Evolutionary conservation across 2,329 filamentous ascomycete species (phyloP), one percentile per base, ranked within the genome.

Genomic region (Beauveria pseudobassiana): DNA sequence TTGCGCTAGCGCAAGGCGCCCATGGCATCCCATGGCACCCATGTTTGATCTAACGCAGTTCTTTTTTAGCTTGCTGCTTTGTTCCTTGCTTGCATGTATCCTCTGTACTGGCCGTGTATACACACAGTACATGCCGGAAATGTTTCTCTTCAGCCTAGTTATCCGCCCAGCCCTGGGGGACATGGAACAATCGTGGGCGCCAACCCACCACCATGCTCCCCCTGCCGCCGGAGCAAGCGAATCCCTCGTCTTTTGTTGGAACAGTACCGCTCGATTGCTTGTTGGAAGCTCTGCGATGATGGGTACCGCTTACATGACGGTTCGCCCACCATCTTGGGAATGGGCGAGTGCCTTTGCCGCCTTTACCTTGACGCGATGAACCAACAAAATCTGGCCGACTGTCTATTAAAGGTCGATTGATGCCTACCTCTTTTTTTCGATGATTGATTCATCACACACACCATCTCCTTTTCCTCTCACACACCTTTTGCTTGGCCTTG

Each of bases 281-380:
- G 54, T 57, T 57, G 54, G 14, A 57, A 46, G 9, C n/a, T 18
- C 9, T 24, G n/a, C 5, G 45, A 9, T 20, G 22, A 22, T 45
- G 6, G 38, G 34, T 30, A 30, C 49, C 22, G 26, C 58, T 28
- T 20, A 12, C 40, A 43, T 53, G 34, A 28, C 40, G n/a, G 49
- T 46, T 46, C 49, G 58, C 58, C 49, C 58, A 60, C 48, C 49
- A 53, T 60, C 58, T 53, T 38, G 49, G 28, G 49, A 14, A 60
- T 53, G 57, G 12, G 20, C 48, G 16, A 5, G 49, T 34, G 49
- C 49, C 26, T 42, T 60, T 45, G 49, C 56, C 56, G 56, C 48
- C 56, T 52, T 43, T 26, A 59, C 38, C 56, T 51, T 43, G 56
- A n/a, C 43, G 45, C 30, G n/a, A 53, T 45, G 38, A 53, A 60